Evolutionary conservation across 768 basidiomycete species (phyloP).

Genomic region (Russula earlei): DNA sequence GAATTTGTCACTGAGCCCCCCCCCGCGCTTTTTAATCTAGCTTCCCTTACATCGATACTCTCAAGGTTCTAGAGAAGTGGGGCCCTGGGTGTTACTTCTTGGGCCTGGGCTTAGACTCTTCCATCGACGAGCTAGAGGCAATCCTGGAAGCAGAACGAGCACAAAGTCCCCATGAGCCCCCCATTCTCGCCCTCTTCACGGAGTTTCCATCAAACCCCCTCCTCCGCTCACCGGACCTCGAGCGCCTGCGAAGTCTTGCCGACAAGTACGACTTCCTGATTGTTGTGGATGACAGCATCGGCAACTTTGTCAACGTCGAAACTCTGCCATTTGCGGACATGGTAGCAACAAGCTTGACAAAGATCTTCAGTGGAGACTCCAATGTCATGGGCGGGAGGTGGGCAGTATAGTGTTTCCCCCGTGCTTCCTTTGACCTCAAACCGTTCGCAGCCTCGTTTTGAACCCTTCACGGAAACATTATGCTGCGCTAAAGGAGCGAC

Average conservation of each 20-base stretch:
- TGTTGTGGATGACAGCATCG: conserved; percentile 90
- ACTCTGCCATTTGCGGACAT: conserved; percentile 81
- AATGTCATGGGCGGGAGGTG: conserved; percentile 99
- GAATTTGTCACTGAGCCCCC: not conserved
- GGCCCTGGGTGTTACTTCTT: conserved; percentile 89
- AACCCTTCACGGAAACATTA: conserved; percentile 76
- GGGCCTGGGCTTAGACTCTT: conserved; percentile 66
- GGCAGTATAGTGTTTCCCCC: conserved; percentile 21
- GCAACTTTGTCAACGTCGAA: conserved; percentile 90
- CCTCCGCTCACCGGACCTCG: conserved; percentile 73
- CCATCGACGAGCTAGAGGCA: conserved; percentile 62
- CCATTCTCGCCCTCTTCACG: conserved; percentile 73
- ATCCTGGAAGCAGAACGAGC: conserved; percentile 42
- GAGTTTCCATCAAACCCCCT: conserved; percentile 97
- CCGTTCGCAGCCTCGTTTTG: conserved; percentile 58
- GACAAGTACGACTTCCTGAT: conserved; percentile 84
- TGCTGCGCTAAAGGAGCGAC: conserved; percentile 46
- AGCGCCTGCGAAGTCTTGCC: conserved; percentile 64
- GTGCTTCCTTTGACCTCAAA: not conserved
- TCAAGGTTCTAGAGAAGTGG: conserved; percentile 93
- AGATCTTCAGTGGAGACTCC: conserved; percentile 88
- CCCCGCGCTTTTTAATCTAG: conserved; percentile 30
- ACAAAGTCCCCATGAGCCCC: conserved; percentile 38
- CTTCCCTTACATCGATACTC: conserved; percentile 91
- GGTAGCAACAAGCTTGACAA: conserved; percentile 84